phyloP scores from a whole-genome alignment of 495 filamentous ascomycete genomes.

The Tricharina praecox region DNA sequence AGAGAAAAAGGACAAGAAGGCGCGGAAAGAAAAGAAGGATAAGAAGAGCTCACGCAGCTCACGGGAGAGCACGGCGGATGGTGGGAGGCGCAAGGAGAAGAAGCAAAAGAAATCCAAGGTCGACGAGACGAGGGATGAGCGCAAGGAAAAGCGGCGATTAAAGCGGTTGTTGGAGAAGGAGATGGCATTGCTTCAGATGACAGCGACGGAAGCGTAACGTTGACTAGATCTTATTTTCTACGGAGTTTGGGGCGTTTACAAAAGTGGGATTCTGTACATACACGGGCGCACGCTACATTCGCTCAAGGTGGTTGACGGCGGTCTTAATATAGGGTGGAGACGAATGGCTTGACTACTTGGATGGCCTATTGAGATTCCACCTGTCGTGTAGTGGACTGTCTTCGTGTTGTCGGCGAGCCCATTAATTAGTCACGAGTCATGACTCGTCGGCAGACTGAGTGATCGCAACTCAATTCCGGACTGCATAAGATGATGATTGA shows the following conservation, averaged over 20 bases:
- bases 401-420: too few relatives aligned
- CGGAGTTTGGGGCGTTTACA: neutral
- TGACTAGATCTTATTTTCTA: neutral
- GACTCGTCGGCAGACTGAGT: too few relatives aligned
- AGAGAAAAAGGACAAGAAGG: constrained; percentile 13
- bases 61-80: neutral
- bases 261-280: too few relatives aligned
- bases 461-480: too few relatives aligned
- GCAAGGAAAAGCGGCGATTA: constrained; percentile 12
- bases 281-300: too few relatives aligned
- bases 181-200: constrained; percentile 9
- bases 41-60: constrained; percentile 8
- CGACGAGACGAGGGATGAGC: constrained; percentile 8
- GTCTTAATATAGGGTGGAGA: too few relatives aligned
- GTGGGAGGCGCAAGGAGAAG: constrained; percentile 6
- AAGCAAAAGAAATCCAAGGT: constrained; percentile 3
- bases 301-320: too few relatives aligned
- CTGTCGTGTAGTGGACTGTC: too few relatives aligned
- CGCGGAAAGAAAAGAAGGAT: constrained; percentile 4
- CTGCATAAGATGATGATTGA: too few relatives aligned
- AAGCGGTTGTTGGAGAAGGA: constrained; percentile 18
- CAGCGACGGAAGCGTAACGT: neutral
- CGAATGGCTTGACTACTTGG: too few relatives aligned
- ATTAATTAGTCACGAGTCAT: too few relatives aligned
- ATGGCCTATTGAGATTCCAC: too few relatives aligned